Evolutionary conservation across 805 yeast genomes (phyloP), one percentile per base, ranked within the genome.

Genomic region (Yarrowia sp.): DNA sequence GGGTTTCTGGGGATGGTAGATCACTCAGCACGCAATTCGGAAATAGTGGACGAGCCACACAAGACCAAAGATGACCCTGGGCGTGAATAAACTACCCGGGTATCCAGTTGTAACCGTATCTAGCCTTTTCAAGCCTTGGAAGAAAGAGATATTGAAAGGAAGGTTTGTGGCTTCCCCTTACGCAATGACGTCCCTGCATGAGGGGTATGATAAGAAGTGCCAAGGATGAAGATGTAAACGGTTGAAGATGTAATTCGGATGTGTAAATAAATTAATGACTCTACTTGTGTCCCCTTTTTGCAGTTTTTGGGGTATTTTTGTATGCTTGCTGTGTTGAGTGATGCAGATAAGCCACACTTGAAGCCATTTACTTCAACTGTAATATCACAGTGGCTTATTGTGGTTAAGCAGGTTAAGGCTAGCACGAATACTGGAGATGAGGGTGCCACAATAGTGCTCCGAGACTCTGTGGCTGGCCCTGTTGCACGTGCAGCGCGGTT

Each of bases 41-140:
- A 55, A 39, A 55, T 55, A 55, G 61, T 39, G 61, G 61, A 52
- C 58, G 44, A 55, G 61, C 61, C 61, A 55, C 61, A 40, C 24
- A 12, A 38, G 12, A 38, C 58, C 58, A 52, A 36, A 52, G 43
- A n/a, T 50, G 55, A 50, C 39, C 3, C 38, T 47, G 40, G 38
- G 40, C 40, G 19, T 17, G 14, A 30, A 17, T 10, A 17, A 4
- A 10, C 39, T 33, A 52, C 58, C 34, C 58, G 58, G 42, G 58
- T 52, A 36, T 34, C 42, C 24, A 17, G 14, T 13, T 6, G 2
- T 30, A 30, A 17, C 56, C 43, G 44, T 36, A 52, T 52, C 43
- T 52, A 19, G 58, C 40, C 24, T 50, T 34, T 50, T 15, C 9
- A 8, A 47, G 53, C 38, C 4, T 9, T 13, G 6, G 13, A 13